These are phyloP conservation scores for Talaromyces stipitatus DNA, from an alignment of 495 filamentous ascomycete genomes.

Conservation along the genomic window DNA sequence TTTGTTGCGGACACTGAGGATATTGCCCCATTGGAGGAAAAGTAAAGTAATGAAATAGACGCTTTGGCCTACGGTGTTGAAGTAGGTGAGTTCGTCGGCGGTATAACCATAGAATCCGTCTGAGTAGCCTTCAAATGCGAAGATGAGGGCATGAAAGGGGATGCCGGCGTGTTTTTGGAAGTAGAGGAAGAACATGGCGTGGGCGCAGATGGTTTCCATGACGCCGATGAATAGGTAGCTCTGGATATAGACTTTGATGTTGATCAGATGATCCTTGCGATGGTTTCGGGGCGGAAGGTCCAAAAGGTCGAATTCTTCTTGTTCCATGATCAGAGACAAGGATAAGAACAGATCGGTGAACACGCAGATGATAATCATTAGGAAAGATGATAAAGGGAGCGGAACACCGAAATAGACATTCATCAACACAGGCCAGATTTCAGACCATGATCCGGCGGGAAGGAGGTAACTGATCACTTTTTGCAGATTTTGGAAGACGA, in stretches of 20 bases:
- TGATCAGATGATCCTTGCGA: slow-evolving; percentile 55
- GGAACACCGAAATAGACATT: slow-evolving; percentile 63
- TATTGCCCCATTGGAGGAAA: slow-evolving; percentile 57
- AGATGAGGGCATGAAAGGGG: slow-evolving; percentile 49
- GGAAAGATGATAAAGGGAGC: slow-evolving; percentile 56
- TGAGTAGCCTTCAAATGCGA: slow-evolving; percentile 47
- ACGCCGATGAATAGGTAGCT: slow-evolving; percentile 58
- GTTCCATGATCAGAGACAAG: slow-evolving; percentile 19
- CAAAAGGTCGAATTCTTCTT: slow-evolving; percentile 55
- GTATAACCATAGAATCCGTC: slow-evolving; percentile 38
- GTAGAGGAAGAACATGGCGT: slow-evolving; percentile 63
- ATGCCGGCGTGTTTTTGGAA: slow-evolving; percentile 34
- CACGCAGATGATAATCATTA: slow-evolving; percentile 63
- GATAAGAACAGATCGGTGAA: slow-evolving; percentile 53
- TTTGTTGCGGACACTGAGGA: slow-evolving; percentile 55
- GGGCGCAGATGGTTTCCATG: slow-evolving; percentile 49
- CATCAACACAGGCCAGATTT: slow-evolving; percentile 64
- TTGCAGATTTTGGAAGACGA: slow-evolving; percentile 50
- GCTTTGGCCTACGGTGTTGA: slow-evolving; percentile 36
- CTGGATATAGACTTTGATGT: slow-evolving; percentile 55
- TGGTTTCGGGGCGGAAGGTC: slow-evolving; percentile 50
- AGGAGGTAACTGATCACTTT: slow-evolving; percentile 51
- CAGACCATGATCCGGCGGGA: slow-evolving; percentile 57
- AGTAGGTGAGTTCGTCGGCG: slow-evolving; percentile 34
- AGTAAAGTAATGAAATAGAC: slow-evolving; percentile 26